Evolutionary conservation across 129 eudicot genomes (phyloP).

Genomic region (Flaveria brownii): DNA sequence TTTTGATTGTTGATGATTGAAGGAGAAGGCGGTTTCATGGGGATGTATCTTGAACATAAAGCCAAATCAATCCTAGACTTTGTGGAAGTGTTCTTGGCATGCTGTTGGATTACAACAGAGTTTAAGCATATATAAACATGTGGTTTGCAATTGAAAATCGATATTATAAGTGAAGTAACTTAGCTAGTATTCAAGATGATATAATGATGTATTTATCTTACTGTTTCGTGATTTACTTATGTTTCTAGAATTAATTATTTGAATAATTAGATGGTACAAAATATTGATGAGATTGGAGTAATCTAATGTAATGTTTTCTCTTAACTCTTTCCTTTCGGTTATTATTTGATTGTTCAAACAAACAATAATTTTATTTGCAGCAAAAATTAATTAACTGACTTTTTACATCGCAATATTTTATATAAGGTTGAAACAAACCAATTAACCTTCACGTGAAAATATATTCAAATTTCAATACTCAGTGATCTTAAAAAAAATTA

Average conservation of each 20-base stretch:
- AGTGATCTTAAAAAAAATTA: not conserved
- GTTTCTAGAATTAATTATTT: too few relatives aligned
- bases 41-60: conserved; percentile 48
- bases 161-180: not conserved
- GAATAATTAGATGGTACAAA: too few relatives aligned
- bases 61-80: conserved; percentile 63
- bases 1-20: conserved; percentile 32
- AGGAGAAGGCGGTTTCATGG: conserved; percentile 24
- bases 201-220: not conserved
- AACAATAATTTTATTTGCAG: too few relatives aligned
- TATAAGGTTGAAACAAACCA: not conserved
- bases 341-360: too few relatives aligned
- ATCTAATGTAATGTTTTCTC: not conserved
- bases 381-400: not conserved
- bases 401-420: not conserved
- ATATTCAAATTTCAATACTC: not conserved
- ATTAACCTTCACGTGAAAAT: not conserved
- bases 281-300: not conserved
- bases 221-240: too few relatives aligned
- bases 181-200: not conserved
- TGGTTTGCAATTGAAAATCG: not conserved
- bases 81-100: conserved; percentile 39
- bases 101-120: conserved; percentile 37
- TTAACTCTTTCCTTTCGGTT: not conserved
- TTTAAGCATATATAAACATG: not conserved